Evolutionary conservation across 768 basidiomycete species (phyloP), one percentile per base, ranked within the genome.

Genomic region (Termitomyces sp.): DNA sequence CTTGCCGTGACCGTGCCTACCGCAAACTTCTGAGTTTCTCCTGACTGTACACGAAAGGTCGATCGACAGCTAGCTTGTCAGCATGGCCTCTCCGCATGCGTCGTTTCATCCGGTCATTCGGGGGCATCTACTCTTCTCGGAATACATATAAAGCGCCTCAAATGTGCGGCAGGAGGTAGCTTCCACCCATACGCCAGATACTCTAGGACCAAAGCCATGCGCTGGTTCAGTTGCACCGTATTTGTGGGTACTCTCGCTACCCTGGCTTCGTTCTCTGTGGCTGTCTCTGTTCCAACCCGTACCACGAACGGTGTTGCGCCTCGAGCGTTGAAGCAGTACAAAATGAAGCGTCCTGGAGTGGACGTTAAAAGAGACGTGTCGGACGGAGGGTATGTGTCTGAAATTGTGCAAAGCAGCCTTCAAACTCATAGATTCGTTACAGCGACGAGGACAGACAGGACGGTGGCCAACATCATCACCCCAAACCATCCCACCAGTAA

Each of bases 261-360:
- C 22, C 27, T 52, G 40, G 36, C 58, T 10, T 56, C 54, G 48
- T 10, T 56, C 25, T 38, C 49, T 33, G 36, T 45, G 12, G 49
- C 25, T 22, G 49, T 32, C 9, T 40, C 48, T 35, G 50, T 55
- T 12, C 51, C 56, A 36, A 53, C 57, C 9, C 50, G 41, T 15
- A 54, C 50, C 12, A 36, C 48, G 22, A 39, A 36, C 12, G 44
- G 27, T 27, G 38, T 29, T 10, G 29, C n/a, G 16, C 56, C 46
- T 35, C 57, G 55, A 22, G 33, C 51, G 15, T 51, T 61, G 39
- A 61, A 61, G 35, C 60, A 58, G 32, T 61, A 61, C 41, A 58
- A 56, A 42, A 61, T 61, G 60, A 58, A 25, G 38, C 57, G 60
- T 41, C 50, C 39, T 41, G 48, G 39, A 1, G 40, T 13, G 0